Percentiles rank a stretch among this genome's conserved stretches.
Conservation (phyloP, 75 land plant genomes). For the Pinus albicaulis region DNA sequence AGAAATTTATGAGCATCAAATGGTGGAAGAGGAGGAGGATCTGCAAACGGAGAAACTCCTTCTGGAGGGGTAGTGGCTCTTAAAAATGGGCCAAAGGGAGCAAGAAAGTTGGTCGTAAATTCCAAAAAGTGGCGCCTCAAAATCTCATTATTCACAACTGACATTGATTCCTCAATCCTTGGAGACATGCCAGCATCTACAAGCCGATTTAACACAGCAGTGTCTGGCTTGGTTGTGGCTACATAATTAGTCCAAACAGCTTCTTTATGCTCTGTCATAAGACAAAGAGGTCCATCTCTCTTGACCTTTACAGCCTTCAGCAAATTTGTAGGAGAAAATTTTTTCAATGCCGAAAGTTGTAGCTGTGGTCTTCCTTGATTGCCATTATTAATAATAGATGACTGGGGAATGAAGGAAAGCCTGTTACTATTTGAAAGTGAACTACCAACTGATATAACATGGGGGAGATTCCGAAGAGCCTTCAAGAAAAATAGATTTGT, state of each 20-base stretch:
- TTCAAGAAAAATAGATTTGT: constrained; percentile 97
- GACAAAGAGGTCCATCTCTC: constrained; percentile 93
- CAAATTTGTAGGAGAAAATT: constrained; percentile 78
- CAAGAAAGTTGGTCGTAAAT: constrained; percentile 93
- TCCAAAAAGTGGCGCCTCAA: constrained; percentile 94
- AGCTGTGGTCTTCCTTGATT: constrained; percentile 35
- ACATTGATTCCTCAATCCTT: constrained; percentile 92
- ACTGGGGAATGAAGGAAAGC: constrained; percentile 19
- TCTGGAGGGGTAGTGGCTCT: constrained; percentile 85
- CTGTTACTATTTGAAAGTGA: constrained; percentile 51
- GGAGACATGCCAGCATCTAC: constrained; percentile 86
- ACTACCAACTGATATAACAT: constrained; percentile 87
- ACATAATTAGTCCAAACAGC: constrained; percentile 87
- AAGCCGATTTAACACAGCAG: constrained; percentile 88
- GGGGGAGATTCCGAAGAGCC: constrained; percentile 75
- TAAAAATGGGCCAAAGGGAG: constrained; percentile 96
- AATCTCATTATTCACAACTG: constrained; percentile 96
- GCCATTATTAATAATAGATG: constrained; percentile 30
- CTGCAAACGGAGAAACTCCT: constrained; percentile 84
- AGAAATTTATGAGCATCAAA: constrained; percentile 84
- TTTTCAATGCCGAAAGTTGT: constrained; percentile 54
- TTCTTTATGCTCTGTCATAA: constrained; percentile 97
- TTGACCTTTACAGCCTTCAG: constrained; percentile 75
- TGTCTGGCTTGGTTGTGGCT: constrained; percentile 89
- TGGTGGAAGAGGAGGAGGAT: constrained; percentile 76